Evolutionary conservation across 1,139 yeast species (phyloP).

Genomic region (Candida labiduridarum): DNA sequence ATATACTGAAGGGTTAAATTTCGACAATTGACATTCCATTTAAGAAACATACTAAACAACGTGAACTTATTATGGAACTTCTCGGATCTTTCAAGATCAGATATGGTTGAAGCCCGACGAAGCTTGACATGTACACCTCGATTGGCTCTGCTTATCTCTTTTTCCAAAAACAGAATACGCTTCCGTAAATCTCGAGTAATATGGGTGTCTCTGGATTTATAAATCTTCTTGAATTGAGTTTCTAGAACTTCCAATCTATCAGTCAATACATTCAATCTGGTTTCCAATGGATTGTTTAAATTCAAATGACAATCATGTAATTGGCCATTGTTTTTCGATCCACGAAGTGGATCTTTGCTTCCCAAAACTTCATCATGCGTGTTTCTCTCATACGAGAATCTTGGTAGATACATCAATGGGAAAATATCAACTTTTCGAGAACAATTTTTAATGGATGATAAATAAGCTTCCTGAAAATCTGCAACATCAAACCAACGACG

Average conservation of each 20-base stretch:
- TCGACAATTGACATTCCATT: conserved; percentile 46
- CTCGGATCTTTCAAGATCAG: conserved; percentile 21
- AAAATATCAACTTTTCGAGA: conserved; percentile 25
- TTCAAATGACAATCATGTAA: conserved; percentile 34
- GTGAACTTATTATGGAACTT: conserved; percentile 45
- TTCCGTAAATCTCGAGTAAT: conserved; percentile 16
- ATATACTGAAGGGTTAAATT: conserved; percentile 40
- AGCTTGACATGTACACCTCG: conserved; percentile 6
- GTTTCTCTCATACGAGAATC: conserved; percentile 44
- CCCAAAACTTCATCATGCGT: conserved; percentile 34
- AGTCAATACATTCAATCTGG: conserved; percentile 30
- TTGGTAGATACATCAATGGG: conserved; percentile 40
- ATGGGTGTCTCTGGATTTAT: conserved; percentile 14
- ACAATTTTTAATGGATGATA: conserved; percentile 28
- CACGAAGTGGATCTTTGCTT: conserved; percentile 16
- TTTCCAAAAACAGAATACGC: conserved; percentile 26
- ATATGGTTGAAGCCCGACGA: conserved; percentile 9
- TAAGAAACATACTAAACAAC: conserved; percentile 41
- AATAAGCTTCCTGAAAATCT: conserved; percentile 45
- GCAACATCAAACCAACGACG: conserved; percentile 44
- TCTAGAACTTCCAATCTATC: conserved; percentile 33
- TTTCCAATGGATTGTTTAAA: conserved; percentile 28
- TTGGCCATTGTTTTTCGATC: background rate
- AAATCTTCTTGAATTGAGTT: conserved; percentile 20
- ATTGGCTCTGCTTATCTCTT: conserved; percentile 22